Conservation (phyloP, 805 yeast species). For the Yamadazyma ubonensis region DNA sequence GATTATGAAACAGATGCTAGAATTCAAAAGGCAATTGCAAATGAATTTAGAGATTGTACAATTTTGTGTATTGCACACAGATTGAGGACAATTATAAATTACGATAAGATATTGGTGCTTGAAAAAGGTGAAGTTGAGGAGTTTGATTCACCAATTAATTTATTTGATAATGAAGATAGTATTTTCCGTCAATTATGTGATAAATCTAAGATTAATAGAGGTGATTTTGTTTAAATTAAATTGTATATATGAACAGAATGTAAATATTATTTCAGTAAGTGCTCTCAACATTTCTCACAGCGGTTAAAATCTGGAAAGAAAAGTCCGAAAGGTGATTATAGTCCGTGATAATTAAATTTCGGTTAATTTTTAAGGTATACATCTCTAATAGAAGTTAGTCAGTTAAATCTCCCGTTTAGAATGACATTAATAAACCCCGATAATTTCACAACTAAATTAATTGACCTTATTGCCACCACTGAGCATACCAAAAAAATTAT, state of each 20-base stretch:
- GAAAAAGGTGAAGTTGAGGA: slow-evolving; percentile 77
- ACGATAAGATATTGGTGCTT: slow-evolving; percentile 75
- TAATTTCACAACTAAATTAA: too few species aligned
- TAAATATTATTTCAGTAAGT: too few species aligned
- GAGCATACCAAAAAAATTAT: not conserved
- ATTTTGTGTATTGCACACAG: slow-evolving; percentile 87
- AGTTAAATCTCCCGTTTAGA: too few species aligned
- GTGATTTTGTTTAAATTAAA: slow-evolving; percentile 34
- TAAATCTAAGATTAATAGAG: slow-evolving; percentile 39
- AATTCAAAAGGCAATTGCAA: slow-evolving; percentile 66
- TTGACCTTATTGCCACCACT: too few species aligned
- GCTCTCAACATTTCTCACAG: too few species aligned
- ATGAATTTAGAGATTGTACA: slow-evolving; percentile 68
- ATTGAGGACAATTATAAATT: slow-evolving; percentile 66
- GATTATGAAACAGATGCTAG: slow-evolving; percentile 83
- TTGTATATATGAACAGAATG: too few species aligned
- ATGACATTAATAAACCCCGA: too few species aligned
- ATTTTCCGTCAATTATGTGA: slow-evolving; percentile 71
- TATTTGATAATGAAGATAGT: slow-evolving; percentile 51
- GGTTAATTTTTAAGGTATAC: too few species aligned
- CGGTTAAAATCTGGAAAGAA: too few species aligned
- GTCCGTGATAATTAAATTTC: too few species aligned
- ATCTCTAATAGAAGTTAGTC: too few species aligned
- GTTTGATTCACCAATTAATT: slow-evolving; percentile 68
- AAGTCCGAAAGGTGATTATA: too few species aligned